Evolutionary conservation across 768 basidiomycete genomes (phyloP), one percentile per base, ranked within the genome.

Genomic region (Mycena latifolia): DNA sequence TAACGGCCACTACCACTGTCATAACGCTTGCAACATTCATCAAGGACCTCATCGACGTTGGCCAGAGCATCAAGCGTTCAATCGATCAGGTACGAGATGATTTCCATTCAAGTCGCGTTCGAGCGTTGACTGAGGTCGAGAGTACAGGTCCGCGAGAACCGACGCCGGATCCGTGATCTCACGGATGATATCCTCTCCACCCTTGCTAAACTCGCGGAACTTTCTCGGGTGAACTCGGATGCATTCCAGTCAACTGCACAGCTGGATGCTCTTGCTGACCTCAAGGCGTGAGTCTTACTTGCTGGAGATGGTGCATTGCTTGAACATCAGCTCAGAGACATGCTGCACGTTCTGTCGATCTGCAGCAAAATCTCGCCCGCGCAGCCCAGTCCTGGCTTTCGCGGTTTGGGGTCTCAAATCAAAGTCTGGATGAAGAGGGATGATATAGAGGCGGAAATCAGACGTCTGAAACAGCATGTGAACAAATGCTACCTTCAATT

Each of bases 351-450:
- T n/a, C n/a, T n/a, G n/a, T n/a, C n/a, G n/a, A n/a, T n/a, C n/a
- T n/a, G n/a, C n/a, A n/a, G 3, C 17, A 29, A 55, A 7, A 66
- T 66, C 14, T 39, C 46, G 17, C 53, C 56, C 8, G 43, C 28
- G n/a, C n/a, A 56, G 25, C n/a, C n/a, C 43, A 0, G 3, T 6
- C 14, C 20, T 53, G 66, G 1, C 18, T 67, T n/a, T 5, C 54
- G 66, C 29, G 41, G 29, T 0, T 25, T 67, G 15, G 27, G 29
- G 39, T 53, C 54, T 17, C 58, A 67, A 33, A 3, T 67, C 24
- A 62, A 63, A 28, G 47, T 27, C 1, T 69, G 67, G 67, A 28
- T 53, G 6, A 69, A 69, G 57, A 63, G 63, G 10, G 64, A 69
- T n/a, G 54, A 69, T 18, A n/a, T 69, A 3, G 67, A 69, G 48